phyloP scores from a whole-genome alignment of 1,284 basidiomycete species.

The Papiliotrema fonsecae region DNA sequence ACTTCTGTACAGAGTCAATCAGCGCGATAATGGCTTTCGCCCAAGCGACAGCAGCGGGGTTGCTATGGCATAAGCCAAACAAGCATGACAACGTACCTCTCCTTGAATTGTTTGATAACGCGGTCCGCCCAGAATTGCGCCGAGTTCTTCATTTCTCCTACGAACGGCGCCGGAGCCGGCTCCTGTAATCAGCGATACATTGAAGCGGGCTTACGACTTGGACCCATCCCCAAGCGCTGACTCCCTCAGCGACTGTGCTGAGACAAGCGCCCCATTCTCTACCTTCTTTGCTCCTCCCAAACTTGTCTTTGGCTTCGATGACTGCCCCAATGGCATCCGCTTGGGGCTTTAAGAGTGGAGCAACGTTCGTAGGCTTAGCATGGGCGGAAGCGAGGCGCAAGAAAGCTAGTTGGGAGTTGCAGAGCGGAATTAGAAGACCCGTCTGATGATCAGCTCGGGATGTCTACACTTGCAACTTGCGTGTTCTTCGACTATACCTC shows the following conservation, averaged over 20 bases:
- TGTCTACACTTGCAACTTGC: conserved; percentile 53
- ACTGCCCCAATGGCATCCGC: conserved; percentile 70
- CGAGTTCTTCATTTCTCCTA: conserved; percentile 83
- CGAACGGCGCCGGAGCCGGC: conserved; percentile 74
- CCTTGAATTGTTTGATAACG: conserved; percentile 88
- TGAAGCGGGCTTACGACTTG: conserved; percentile 57
- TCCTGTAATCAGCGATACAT: conserved; percentile 51
- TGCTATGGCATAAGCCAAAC: conserved; percentile 53
- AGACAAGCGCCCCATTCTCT: conserved; percentile 79
- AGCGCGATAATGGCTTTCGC: conserved; percentile 66
- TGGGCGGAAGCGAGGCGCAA: conserved; percentile 67
- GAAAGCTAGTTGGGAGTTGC: conserved; percentile 63
- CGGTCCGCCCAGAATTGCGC: conserved; percentile 86
- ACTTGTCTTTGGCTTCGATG: conserved; percentile 73
- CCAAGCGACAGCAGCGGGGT: conserved; percentile 87
- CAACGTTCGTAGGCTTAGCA: conserved; percentile 60
- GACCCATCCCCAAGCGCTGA: conserved; percentile 87
- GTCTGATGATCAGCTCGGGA: conserved; percentile 53
- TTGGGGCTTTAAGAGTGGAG: conserved; percentile 64
- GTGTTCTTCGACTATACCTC: conserved; percentile 68
- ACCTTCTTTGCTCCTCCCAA: conserved; percentile 60
- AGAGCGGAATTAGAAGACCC: conserved; percentile 63
- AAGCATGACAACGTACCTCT: conserved; percentile 59
- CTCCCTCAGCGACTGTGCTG: conserved; percentile 74
- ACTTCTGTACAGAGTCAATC: conserved; percentile 74